Base-by-base conservation (phyloP, 176 grass and related monocot species). In the Oryza rufipogon region DNA sequence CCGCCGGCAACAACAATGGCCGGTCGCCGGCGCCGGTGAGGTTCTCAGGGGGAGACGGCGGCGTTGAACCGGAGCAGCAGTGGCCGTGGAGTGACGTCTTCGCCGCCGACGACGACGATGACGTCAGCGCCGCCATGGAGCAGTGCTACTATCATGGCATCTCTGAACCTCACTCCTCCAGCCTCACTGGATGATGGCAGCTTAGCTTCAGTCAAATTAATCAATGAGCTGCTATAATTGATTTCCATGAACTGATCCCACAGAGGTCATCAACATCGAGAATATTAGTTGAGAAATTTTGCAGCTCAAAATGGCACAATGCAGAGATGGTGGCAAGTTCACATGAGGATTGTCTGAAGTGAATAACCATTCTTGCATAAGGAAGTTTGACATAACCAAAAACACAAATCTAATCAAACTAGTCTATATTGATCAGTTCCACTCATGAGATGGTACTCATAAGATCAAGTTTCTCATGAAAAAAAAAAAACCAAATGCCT, bases 61-160 rank as follows among this genome's bases (percentile, higher is more conserved):
- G 16, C 4, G 5, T 23, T 11, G 33, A 3, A 9, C 63, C 17
- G 38, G 30, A 20, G 8, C 76, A 89, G 28, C 70, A 46, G 51
- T 89, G 92, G 85, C 33, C 80, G 64, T 89, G 95, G 90, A 94
- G 79, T 45, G 77, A 88, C 16, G 60, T 91, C 44, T 83, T 89
- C 9, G 66, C 78, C 34, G 69, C 78, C 34, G 69, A 79, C 20
- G 84, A 48, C 32, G 64, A 71, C 7, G 56, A 61, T 63, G 66
- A 74, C 14, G 84, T 23, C 30, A 66, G 56, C 48, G 68, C 76
- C 26, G 87, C 47, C 44, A 71, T 89, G 69, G 88, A 92, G 22
- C 83, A 66, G 47, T 74, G 69, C 75, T 74, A 41, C 39, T 1
- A 87, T 20, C 16, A 69, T 39, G 83, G 70, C 5, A 5, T 89